Base-by-base conservation (phyloP, 345 rosid species). In the Hibiscus syriacus region DNA sequence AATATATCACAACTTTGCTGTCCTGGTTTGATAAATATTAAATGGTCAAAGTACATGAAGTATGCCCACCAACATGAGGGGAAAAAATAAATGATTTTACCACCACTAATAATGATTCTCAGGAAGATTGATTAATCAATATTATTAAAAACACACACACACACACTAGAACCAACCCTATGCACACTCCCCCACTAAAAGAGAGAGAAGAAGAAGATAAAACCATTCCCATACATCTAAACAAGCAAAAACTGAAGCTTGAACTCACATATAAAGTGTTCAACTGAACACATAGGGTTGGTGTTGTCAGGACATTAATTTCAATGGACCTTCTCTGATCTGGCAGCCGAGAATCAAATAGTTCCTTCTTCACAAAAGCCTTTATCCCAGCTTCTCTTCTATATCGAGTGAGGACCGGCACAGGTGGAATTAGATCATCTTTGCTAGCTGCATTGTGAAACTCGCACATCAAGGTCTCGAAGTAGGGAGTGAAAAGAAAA, bases 331-430 rank as follows among this genome's bases (percentile, higher is more conserved):
- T 86, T 81, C 82, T 85, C 79, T 89, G 95, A 49, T 86, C 90
- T 64, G 83, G 87, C 50, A 73, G 76, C 85, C 78, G 84, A 68
- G 94, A 80, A 57, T 94, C 99, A 69, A 89, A 91, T 56, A 91
- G 79, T 70, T 94, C 99, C 87, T 94, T 94, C 81, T 87, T 94
- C 41, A 91, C 96, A 78, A 94, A 90, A 56, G 86, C 96, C 77
- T 94, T 94, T 77, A 91, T 82, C 56, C 94, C 92, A 78, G 86
- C 87, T 82, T 91, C 99, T 82, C 68, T 91, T 78, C 59, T 87
- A 85, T 84, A 85, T 76, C 99, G 84, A 5, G 99, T 90, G 71
- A 94, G 95, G 75, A 89, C 80, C 64, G 99, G 99, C 76, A 85
- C 88, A 59, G 99, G 96, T 70, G 99, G 97, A 69, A 94, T 74